These are phyloP conservation scores for Candida tallmaniae DNA, from an alignment of 805 yeast genomes.

Conservation along the genomic window DNA sequence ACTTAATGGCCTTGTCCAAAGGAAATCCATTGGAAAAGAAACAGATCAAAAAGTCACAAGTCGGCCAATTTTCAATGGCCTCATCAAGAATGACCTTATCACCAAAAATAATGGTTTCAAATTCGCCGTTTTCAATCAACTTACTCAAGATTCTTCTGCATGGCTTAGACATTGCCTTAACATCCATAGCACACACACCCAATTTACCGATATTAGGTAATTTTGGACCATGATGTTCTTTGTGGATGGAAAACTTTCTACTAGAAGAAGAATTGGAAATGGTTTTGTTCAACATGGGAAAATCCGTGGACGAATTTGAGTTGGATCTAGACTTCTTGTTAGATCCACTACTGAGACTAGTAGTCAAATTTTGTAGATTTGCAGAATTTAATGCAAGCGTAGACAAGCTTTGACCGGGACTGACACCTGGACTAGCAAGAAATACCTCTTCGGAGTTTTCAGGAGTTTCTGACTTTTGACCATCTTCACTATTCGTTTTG, in stretches of 20 bases:
- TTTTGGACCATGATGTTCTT: slow-evolving; percentile 42
- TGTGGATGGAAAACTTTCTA: slow-evolving; percentile 28
- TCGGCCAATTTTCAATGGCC: slow-evolving; percentile 95
- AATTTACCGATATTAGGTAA: slow-evolving; percentile 81
- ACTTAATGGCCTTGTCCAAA: slow-evolving; percentile 87
- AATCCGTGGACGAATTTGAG: slow-evolving; percentile 11
- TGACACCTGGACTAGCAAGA: background rate
- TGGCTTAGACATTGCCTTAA: slow-evolving; percentile 92
- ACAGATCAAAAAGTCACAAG: slow-evolving; percentile 90
- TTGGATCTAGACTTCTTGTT: slow-evolving; percentile 19
- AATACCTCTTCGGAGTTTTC: slow-evolving; percentile 5
- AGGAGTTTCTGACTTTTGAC: slow-evolving; percentile 10
- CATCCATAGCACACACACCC: slow-evolving; percentile 99
- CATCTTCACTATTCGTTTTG: slow-evolving; percentile 44
- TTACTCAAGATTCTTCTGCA: slow-evolving; percentile 87
- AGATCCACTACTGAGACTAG: background rate
- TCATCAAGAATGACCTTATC: slow-evolving; percentile 96
- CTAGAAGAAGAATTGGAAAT: slow-evolving; percentile 29
- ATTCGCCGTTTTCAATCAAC: slow-evolving; percentile 87
- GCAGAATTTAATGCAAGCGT: background rate
- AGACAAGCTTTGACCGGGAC: background rate
- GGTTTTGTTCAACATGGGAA: slow-evolving; percentile 29
- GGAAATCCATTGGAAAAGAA: slow-evolving; percentile 98
- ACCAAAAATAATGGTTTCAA: slow-evolving; percentile 94
- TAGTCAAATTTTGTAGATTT: too few relatives aligned